Evolutionary conservation across 768 basidiomycete species (phyloP).

Genomic region (Tulasnella sp.): DNA sequence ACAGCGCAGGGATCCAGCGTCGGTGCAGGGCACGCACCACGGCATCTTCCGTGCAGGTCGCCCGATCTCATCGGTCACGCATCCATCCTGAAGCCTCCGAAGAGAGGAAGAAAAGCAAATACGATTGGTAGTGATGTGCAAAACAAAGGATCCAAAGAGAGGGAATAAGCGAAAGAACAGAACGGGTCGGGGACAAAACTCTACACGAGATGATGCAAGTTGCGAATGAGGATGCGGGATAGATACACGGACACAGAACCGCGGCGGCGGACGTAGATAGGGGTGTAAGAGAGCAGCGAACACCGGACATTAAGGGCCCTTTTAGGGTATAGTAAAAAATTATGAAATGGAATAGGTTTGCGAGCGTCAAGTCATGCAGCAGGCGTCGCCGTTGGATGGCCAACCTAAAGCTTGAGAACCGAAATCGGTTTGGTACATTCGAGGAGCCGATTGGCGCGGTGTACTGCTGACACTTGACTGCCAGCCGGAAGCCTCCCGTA

Average conservation of each 20-base stretch:
- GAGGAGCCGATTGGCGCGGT: not conserved
- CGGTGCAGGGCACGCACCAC: not conserved
- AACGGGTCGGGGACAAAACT: not conserved
- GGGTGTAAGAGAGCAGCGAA: not conserved
- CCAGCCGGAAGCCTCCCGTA: not conserved
- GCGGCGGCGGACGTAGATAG: not conserved
- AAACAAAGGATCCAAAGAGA: not conserved
- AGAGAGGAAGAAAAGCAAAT: not conserved
- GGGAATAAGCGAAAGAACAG: not conserved
- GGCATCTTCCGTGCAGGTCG: not conserved
- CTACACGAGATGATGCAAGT: not conserved
- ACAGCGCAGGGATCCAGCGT: not conserved
- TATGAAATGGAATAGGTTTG: not conserved
- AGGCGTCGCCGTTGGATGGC: conserved; percentile 6
- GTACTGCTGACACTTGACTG: not conserved
- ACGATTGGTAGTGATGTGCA: not conserved
- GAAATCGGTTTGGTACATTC: not conserved
- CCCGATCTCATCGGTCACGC: not conserved
- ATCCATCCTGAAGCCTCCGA: not conserved
- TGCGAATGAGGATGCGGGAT: not conserved
- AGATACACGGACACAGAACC: not conserved
- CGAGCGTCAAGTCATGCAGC: conserved; percentile 1
- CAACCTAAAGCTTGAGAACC: not conserved
- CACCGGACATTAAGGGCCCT: not conserved
- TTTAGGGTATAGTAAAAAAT: not conserved